Evolutionary conservation across 345 rosid genomes (phyloP), one percentile per base, ranked within the genome.

Genomic region (Camelina neglecta): DNA sequence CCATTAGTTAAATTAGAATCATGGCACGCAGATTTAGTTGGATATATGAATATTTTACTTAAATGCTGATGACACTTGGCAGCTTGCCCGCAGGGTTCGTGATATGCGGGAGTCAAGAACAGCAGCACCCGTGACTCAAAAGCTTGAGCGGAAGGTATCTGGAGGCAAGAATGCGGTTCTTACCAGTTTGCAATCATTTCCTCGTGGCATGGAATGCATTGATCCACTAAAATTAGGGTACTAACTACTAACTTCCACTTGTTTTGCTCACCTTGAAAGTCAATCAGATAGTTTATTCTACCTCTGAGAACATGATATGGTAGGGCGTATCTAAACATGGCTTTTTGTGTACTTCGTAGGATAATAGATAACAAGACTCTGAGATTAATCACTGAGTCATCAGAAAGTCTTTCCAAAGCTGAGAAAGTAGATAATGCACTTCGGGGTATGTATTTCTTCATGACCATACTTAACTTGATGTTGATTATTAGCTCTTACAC

Each of bases 221-320:
- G 97, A 94, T 82, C 98, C 97, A 9, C 82, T 94, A 6, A 93
- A 97, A 48, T 61, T 90, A 71, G 97, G 98, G 97, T 93, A 85
- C 72, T 23, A 70, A 5, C 57, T 60, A 85, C 69, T 35, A 70
- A 5, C 57, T 60, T 18, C 10, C 53, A 2, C 36, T 42, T 60
- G 47, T 67, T 20, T 67, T 75, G 33, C 75, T 69, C 35, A 51
- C 65, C 26, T 67, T 21, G 26, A 69, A 33, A 0, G 35, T 16
- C 39, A 24, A 3, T 55, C 24, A n/a, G 23, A 35, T 64, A n/a
- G 8, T 20, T n/a, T 61, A 3, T 50, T 67, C 23, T 36, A 58
- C 35, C 63, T 35, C 15, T 18, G 58, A 21, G 5, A 2, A 35
- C 10, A 15, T 57, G 35, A 36, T 51, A 53, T 26, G 33, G 15